phyloP scores from a whole-genome alignment of 2,329 filamentous ascomycete species.

The Colletotrichum sp. region DNA sequence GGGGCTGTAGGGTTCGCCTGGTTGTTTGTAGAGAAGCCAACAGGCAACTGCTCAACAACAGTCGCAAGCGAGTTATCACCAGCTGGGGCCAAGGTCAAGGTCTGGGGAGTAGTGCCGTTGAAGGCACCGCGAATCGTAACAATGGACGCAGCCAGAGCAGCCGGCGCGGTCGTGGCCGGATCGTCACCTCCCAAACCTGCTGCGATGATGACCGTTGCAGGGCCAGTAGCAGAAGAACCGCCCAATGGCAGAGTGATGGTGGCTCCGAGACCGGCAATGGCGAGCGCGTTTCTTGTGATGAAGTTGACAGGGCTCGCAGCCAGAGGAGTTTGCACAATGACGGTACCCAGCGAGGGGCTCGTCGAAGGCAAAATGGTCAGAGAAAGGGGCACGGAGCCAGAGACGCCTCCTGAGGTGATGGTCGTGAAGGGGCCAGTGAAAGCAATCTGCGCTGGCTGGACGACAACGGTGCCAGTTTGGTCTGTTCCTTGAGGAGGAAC shows the following conservation, averaged over 20 bases:
- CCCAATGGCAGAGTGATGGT: background rate
- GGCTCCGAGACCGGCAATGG: background rate
- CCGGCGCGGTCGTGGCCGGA: background rate
- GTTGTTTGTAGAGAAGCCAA: background rate
- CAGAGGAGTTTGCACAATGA: slow-evolving; percentile 7
- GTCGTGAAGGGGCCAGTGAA: slow-evolving; percentile 16
- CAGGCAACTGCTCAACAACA: slow-evolving; percentile 8
- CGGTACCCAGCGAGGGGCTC: slow-evolving; percentile 2
- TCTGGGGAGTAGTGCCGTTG: background rate
- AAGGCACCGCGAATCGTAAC: slow-evolving; percentile 4
- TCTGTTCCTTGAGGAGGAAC: slow-evolving; percentile 3
- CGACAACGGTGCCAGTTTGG: background rate
- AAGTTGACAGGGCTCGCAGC: background rate
- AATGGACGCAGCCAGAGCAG: background rate
- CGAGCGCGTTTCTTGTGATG: background rate
- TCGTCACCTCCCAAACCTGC: slow-evolving; percentile 6
- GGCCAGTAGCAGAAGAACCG: background rate
- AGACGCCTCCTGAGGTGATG: slow-evolving; percentile 1
- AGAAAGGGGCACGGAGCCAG: slow-evolving; percentile 2
- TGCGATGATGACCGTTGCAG: background rate
- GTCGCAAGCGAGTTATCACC: background rate
- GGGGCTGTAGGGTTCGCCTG: background rate
- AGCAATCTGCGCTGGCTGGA: background rate
- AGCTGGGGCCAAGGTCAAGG: background rate
- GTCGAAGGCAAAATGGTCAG: background rate